Evolutionary conservation across 257 asterid genomes (phyloP).

Genomic region (Coffea eugenioides): DNA sequence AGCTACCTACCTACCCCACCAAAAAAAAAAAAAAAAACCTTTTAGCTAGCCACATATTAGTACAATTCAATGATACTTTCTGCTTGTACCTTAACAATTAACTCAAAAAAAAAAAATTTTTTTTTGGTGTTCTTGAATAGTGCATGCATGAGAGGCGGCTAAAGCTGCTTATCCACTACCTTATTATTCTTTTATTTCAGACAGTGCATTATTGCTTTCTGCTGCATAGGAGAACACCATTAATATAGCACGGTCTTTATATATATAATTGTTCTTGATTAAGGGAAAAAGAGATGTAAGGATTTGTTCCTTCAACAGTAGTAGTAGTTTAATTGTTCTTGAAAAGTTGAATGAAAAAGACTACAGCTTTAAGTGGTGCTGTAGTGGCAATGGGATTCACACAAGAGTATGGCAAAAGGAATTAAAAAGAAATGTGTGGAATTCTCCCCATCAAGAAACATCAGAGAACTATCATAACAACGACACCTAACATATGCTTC

Average conservation of each 20-base stretch:
- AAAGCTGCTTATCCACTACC: not conserved
- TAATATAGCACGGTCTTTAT: not conserved
- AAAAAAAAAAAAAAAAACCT: too few species aligned
- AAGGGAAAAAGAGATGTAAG: not conserved
- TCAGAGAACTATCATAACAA: constrained; percentile 15
- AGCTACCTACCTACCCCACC: too few species aligned
- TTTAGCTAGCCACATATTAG: too few species aligned
- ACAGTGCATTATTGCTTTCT: not conserved
- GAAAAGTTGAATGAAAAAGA: not conserved
- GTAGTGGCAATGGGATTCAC: not conserved
- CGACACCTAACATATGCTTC: constrained; percentile 18
- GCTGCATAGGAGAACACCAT: not conserved
- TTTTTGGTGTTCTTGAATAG: not conserved
- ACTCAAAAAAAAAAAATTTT: too few species aligned
- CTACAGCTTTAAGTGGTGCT: too few species aligned
- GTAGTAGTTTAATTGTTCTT: not conserved
- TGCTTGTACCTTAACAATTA: too few species aligned
- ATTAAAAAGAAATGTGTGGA: constrained; percentile 30
- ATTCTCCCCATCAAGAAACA: constrained; percentile 37
- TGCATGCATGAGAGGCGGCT: constrained; percentile 6
- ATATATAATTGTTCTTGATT: not conserved
- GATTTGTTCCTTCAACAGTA: not conserved
- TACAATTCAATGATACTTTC: too few species aligned
- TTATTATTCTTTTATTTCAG: not conserved
- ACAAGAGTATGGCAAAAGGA: constrained; percentile 37